These are phyloP conservation scores for Trichomonascaceae sp. DNA, from an alignment of 1,139 yeast species.

Conservation along the genomic window DNA sequence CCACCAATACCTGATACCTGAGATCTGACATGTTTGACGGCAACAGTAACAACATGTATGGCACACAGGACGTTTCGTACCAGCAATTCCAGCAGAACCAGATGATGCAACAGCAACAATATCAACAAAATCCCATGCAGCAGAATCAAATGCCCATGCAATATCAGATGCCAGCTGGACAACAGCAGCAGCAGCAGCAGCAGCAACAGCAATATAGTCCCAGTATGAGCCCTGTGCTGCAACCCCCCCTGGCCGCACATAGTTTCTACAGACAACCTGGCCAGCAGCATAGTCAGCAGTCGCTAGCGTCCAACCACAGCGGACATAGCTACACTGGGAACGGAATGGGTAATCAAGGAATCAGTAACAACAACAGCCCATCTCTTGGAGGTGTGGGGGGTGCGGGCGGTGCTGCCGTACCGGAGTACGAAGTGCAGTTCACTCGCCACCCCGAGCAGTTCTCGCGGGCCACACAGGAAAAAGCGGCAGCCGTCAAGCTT, in stretches of 20 bases:
- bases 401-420: conserved; percentile 2
- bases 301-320: neutral
- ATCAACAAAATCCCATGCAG: conserved; percentile 2
- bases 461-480: conserved; percentile 42
- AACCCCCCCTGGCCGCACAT: neutral
- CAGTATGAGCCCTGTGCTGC: conserved; percentile 1
- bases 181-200: conserved; percentile 1
- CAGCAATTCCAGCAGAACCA: conserved; percentile 7
- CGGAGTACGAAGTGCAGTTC: conserved; percentile 46
- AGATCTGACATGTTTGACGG: no score
- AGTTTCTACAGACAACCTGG: neutral
- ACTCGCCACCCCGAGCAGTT: conserved; percentile 76
- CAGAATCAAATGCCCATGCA: conserved; percentile 8
- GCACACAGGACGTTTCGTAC: conserved; percentile 5
- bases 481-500: conserved; percentile 51
- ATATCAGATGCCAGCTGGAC: conserved; percentile 8
- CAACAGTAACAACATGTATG: no score
- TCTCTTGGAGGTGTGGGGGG: neutral
- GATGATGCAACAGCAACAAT: conserved; percentile 6
- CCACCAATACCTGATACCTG: no score
- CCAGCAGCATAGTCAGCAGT: neutral
- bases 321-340: no score
- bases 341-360: neutral
- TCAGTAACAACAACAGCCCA: neutral
- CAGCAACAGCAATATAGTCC: conserved; percentile 1